Conservation (phyloP, 805 yeast species). For the Teunomyces tritomae region DNA sequence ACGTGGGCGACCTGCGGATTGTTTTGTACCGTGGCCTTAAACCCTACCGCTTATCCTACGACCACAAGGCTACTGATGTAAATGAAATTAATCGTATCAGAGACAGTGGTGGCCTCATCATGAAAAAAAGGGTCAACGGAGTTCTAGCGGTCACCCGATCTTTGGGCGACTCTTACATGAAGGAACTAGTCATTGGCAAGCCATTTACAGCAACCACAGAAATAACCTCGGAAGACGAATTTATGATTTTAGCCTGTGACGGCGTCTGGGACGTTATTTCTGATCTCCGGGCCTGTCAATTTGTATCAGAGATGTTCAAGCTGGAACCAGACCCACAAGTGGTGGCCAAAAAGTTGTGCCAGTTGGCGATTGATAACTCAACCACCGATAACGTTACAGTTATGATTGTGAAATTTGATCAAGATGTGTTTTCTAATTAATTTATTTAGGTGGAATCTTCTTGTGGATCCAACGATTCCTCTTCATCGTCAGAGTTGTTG, state of each 20-base stretch:
- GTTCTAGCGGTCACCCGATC: conserved; percentile 93
- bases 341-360: conserved; percentile 68
- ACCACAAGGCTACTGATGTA: conserved; percentile 86
- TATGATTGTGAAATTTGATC: conserved; percentile 72
- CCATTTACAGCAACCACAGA: conserved; percentile 92
- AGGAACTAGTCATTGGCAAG: conserved; percentile 79
- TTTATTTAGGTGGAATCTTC: background rate
- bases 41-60: conserved; percentile 81
- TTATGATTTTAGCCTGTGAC: conserved; percentile 89
- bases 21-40: conserved; percentile 72
- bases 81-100: conserved; percentile 75
- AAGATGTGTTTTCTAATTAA: conserved; percentile 31
- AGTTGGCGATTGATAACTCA: conserved; percentile 69
- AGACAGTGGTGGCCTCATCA: conserved; percentile 78
- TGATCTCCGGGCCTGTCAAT: conserved; percentile 79
- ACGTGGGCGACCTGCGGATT: conserved; percentile 90
- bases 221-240: conserved; percentile 63
- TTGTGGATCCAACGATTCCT: background rate
- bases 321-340: conserved; percentile 48
- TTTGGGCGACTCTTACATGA: conserved; percentile 90
- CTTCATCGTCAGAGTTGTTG: conserved; percentile 7
- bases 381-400: conserved; percentile 92
- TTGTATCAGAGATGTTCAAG: conserved; percentile 49
- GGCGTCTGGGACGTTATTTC: conserved; percentile 95
- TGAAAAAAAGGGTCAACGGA: conserved; percentile 92